These are phyloP conservation scores for Corchorus capsularis DNA, from an alignment of 345 rosid genomes.

Conservation along the genomic window DNA sequence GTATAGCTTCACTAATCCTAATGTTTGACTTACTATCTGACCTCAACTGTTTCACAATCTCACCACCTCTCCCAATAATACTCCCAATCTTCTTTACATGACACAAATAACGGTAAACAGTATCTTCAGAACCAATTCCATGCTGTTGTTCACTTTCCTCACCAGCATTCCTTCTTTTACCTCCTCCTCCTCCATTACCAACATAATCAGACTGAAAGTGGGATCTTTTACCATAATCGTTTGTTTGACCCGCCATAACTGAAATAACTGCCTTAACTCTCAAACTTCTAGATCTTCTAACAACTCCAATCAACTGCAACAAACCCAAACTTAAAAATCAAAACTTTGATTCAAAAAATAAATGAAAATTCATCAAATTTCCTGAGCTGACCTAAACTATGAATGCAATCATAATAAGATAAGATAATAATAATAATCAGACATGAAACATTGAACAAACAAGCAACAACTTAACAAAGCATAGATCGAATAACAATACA, in stretches of 20 bases:
- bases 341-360: not conserved
- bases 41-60: conserved; percentile 61
- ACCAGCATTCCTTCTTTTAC: conserved; percentile 49
- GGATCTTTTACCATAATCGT: conserved; percentile 47
- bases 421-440: not conserved
- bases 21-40: conserved; percentile 55
- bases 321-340: not conserved
- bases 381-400: not conserved
- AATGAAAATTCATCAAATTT: not conserved
- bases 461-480: not conserved
- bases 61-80: conserved; percentile 71
- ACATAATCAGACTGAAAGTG: conserved; percentile 46
- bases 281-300: not conserved
- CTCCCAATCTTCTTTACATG: conserved; percentile 61
- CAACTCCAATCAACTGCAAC: conserved; percentile 4
- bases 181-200: conserved; percentile 49
- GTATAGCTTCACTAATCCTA: conserved; percentile 53
- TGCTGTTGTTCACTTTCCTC: conserved; percentile 44
- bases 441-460: not conserved
- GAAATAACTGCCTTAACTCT: not conserved
- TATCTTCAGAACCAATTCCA: conserved; percentile 53
- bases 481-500: not conserved
- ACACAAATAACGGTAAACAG: conserved; percentile 63
- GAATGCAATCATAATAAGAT: not conserved
- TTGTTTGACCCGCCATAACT: conserved; percentile 50